Conservation (phyloP, 352 stramenopile genomes). For the Pythium grandisporangium region DNA sequence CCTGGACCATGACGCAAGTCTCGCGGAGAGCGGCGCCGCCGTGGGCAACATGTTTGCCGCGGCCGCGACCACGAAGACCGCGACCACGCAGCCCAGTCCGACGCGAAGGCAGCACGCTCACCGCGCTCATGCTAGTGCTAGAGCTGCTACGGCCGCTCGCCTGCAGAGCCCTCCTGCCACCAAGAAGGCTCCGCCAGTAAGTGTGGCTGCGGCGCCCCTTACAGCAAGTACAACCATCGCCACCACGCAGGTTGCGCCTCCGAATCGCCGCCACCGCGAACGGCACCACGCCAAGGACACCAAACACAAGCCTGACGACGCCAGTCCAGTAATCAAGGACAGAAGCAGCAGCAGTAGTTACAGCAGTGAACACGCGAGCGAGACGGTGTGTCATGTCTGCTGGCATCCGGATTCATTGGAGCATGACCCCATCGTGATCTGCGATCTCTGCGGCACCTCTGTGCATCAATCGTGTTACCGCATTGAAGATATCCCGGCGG, state of each 20-base stretch:
- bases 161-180: too few relatives aligned
- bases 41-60: constrained; percentile 20
- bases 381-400: constrained; percentile 57
- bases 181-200: too few relatives aligned
- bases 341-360: too few relatives aligned
- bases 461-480: constrained; percentile 81
- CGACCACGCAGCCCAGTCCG: neutral
- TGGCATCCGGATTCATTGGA: constrained; percentile 52
- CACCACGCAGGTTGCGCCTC: too few relatives aligned
- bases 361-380: constrained; percentile 32
- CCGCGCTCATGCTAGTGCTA: neutral
- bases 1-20: constrained; percentile 20
- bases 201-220: too few relatives aligned
- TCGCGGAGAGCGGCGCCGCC: constrained; percentile 11
- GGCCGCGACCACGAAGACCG: neutral
- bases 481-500: constrained; percentile 49
- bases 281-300: too few relatives aligned
- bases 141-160: too few relatives aligned
- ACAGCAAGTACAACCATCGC: too few relatives aligned
- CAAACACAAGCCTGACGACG: too few relatives aligned
- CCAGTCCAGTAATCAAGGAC: too few relatives aligned
- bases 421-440: constrained; percentile 74
- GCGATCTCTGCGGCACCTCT: constrained; percentile 53
- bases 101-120: neutral
- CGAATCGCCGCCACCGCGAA: too few relatives aligned